phyloP scores from a whole-genome alignment of 495 filamentous ascomycete genomes.

The Amniculicola lignicola region DNA sequence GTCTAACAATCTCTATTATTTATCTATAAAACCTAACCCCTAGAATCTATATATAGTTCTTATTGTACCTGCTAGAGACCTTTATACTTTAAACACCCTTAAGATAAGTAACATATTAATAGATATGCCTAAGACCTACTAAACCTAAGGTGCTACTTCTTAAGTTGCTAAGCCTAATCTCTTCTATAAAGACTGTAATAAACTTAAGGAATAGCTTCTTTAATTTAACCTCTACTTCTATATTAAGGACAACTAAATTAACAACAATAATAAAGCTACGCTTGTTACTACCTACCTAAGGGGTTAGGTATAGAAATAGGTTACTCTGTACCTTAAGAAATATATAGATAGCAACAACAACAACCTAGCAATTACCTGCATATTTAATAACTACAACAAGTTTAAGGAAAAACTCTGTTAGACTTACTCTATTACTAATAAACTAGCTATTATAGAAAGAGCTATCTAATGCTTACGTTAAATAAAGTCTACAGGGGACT shows the following conservation, averaged over 20 bases:
- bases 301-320: too few species aligned
- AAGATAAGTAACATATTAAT: not conserved
- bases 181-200: not conserved
- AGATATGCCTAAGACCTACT: not conserved
- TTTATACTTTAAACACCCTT: too few species aligned
- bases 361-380: too few species aligned
- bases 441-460: conserved; percentile 48
- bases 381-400: too few species aligned
- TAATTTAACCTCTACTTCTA: conserved; percentile 58
- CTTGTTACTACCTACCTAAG: conserved; percentile 40
- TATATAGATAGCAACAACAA: too few species aligned
- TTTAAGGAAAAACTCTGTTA: too few species aligned
- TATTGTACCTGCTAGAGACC: too few species aligned
- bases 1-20: too few species aligned
- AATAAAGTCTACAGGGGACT: conserved; percentile 51
- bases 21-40: too few species aligned
- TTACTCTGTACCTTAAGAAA: too few species aligned
- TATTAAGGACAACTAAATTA: conserved; percentile 42
- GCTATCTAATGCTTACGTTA: conserved; percentile 41
- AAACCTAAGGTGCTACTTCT: not conserved
- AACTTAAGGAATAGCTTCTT: conserved; percentile 42
- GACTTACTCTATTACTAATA: conserved; percentile 44
- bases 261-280: too few species aligned
- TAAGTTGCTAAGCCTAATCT: not conserved
- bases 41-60: too few species aligned